Evolutionary conservation across 345 rosid species (phyloP), one percentile per base, ranked within the genome.

Genomic region (Sapria himalayana): DNA sequence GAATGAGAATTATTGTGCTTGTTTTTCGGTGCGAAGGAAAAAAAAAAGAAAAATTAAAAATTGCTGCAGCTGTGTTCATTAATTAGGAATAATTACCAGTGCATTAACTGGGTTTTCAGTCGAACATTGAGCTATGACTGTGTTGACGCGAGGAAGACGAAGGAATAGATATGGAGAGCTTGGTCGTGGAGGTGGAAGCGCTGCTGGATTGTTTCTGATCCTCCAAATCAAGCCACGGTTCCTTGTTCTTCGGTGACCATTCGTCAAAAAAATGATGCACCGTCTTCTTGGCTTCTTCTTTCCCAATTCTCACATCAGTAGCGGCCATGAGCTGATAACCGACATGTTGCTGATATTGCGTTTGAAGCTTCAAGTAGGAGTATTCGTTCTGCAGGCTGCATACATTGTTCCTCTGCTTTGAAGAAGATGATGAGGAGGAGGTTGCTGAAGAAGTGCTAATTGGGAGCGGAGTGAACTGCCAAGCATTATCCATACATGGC

Each of bases 211-310:
- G 69, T 50, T 69, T 74, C n/a, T n/a, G n/a, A 22, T 71, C 70
- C 41, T 69, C 89, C 54, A 64, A 49, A 60, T 69, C 71, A 44
- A 60, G 64, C 77, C 84, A 74, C 15, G 76, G 51, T 18, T 66
- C 69, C 53, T 63, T 68, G 11, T 53, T 58, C 51, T 72, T 63
- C 13, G 67, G 72, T 17, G 98, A 91, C 73, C 72, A 72, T 53
- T 82, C 98, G 40, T 89, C 98, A 41, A 89, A 74, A 69, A 89
- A 89, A 37, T 67, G 69, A 43, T 82, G 91, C 24, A 82, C 62
- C 15, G 69, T 89, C 65, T 72, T 78, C 46, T 74, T 69, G 43
- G 71, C 52, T 51, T 63, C 59, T 34, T 70, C 71, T 45, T 56
- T 51, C 19, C 55, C 66, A 14, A 50, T 67, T 45, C 57, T 66